Evolutionary conservation across 495 filamentous ascomycete genomes (phyloP).

Genomic region (Penicillium psychrofluorescens): DNA sequence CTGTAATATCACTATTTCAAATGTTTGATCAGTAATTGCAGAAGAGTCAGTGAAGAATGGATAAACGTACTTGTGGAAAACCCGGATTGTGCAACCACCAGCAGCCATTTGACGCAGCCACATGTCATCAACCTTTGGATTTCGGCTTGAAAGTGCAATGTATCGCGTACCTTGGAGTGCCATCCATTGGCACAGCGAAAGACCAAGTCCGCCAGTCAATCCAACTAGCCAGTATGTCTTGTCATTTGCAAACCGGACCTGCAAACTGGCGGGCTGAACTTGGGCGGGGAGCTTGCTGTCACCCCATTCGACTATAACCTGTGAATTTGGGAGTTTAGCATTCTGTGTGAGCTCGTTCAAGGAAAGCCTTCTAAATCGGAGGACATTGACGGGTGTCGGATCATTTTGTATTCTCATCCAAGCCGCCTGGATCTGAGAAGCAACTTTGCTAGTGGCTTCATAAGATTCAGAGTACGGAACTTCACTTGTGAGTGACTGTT

Average conservation of each 20-base stretch:
- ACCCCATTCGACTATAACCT: slow-evolving; percentile 10
- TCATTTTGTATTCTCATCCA: slow-evolving; percentile 4
- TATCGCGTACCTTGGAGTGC: slow-evolving; percentile 44
- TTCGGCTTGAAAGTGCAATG: slow-evolving; percentile 51
- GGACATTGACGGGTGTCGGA: slow-evolving; percentile 2
- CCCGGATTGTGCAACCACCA: slow-evolving; percentile 9
- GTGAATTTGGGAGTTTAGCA: background rate
- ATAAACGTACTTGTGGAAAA: slow-evolving; percentile 14
- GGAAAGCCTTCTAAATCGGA: slow-evolving; percentile 1
- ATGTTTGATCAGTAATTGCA: too few relatives aligned
- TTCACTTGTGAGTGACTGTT: slow-evolving; percentile 3
- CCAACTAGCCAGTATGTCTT: slow-evolving; percentile 54
- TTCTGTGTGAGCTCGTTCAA: slow-evolving; percentile 6
- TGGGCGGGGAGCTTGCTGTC: slow-evolving; percentile 3
- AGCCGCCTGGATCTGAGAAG: slow-evolving; percentile 2
- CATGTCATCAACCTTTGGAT: slow-evolving; percentile 38
- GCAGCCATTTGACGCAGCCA: slow-evolving; percentile 37
- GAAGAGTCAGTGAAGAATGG: background rate
- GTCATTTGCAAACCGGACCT: slow-evolving; percentile 15
- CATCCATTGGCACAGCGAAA: slow-evolving; percentile 53
- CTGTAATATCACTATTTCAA: slow-evolving; percentile 6
- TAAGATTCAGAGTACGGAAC: background rate
- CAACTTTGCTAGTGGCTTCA: background rate
- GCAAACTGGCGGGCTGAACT: slow-evolving; percentile 8
- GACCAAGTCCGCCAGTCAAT: slow-evolving; percentile 49